Conservation (phyloP, 768 basidiomycete genomes). For the Lyophyllum shimeji region DNA sequence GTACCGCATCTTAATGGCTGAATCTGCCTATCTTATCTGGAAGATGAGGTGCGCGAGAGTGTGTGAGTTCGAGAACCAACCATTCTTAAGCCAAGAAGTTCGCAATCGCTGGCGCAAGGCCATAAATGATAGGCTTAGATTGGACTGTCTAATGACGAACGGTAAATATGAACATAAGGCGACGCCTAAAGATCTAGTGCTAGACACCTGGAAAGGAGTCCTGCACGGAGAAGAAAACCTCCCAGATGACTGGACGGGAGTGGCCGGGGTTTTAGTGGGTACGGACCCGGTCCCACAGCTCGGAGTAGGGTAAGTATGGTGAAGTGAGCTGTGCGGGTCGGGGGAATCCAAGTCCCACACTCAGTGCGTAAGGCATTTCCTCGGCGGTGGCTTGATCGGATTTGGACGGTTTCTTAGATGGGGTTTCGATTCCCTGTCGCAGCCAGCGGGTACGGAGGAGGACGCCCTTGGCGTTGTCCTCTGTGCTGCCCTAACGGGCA, state of each 20-base stretch:
- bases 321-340: not conserved
- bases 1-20: not conserved
- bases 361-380: slow-evolving; percentile 9
- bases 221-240: not conserved
- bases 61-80: not conserved
- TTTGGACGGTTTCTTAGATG: not conserved
- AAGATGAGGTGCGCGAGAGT: not conserved
- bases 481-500: not conserved
- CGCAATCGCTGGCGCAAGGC: not conserved
- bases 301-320: not conserved
- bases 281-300: not conserved
- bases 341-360: slow-evolving; percentile 3
- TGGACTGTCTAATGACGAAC: not conserved
- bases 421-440: not conserved
- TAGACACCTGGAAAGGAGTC: not conserved
- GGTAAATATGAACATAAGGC: not conserved
- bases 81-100: not conserved
- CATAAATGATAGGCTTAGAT: not conserved
- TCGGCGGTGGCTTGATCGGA: not conserved
- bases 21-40: not conserved
- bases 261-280: slow-evolving; percentile 1
- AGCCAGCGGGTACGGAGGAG: not conserved
- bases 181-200: not conserved
- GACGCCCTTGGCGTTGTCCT: not conserved
- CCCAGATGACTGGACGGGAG: not conserved